Conservation (phyloP, 139 green algal genomes). For the Chlorella ohadii region DNA sequence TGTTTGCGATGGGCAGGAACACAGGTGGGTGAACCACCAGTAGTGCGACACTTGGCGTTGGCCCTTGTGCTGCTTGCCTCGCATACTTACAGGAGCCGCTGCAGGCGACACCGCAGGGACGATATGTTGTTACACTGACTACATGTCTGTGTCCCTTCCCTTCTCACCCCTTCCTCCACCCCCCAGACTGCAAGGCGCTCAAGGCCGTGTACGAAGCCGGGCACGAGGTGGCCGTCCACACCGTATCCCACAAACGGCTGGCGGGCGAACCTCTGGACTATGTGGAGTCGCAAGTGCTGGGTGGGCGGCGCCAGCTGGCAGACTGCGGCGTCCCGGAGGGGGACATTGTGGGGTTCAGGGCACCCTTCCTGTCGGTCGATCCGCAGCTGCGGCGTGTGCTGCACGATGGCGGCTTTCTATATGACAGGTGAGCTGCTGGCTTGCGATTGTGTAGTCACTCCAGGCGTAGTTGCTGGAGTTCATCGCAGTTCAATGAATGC, state of each 20-base stretch:
- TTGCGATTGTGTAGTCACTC: too few relatives aligned
- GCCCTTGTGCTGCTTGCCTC: too few relatives aligned
- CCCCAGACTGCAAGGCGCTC: background rate
- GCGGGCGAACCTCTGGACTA: background rate
- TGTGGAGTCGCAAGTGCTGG: conserved; percentile 24
- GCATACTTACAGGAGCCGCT: too few relatives aligned
- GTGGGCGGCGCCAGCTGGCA: conserved; percentile 7
- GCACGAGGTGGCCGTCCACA: conserved; percentile 15
- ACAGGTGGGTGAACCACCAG: background rate
- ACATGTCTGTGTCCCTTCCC: background rate
- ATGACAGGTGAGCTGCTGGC: conserved; percentile 15
- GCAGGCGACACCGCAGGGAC: too few relatives aligned
- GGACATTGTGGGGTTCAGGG: conserved; percentile 36
- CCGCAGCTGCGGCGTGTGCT: background rate
- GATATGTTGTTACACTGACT: too few relatives aligned
- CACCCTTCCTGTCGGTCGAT: background rate
- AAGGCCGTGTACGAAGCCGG: background rate
- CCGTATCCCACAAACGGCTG: conserved; percentile 19
- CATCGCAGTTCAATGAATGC: too few relatives aligned
- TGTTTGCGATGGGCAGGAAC: conserved; percentile 4
- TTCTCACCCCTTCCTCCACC: too few relatives aligned
- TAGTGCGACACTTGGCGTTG: too few relatives aligned
- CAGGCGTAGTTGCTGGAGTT: too few relatives aligned
- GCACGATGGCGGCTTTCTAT: conserved; percentile 3
- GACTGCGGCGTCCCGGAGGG: conserved; percentile 30